These are phyloP conservation scores for Hansenula sp. DNA, from an alignment of 1,139 yeast species.

Conservation along the genomic window DNA sequence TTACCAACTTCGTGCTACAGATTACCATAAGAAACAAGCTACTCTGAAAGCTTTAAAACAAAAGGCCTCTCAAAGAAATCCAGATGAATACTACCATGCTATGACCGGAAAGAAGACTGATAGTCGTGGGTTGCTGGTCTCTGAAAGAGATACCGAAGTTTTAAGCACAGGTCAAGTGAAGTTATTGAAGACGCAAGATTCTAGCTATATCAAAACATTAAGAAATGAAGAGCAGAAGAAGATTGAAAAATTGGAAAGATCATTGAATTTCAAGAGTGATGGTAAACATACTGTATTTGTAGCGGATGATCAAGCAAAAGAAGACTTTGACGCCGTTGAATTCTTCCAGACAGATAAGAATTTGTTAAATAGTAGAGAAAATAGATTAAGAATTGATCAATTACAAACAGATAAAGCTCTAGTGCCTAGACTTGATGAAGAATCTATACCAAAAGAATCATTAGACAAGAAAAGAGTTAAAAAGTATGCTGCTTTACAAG, in stretches of 20 bases:
- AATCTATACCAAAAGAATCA: slow-evolving; percentile 34
- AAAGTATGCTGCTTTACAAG: slow-evolving; percentile 50
- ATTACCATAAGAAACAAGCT: slow-evolving; percentile 84
- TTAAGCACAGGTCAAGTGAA: slow-evolving; percentile 74
- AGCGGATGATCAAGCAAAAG: slow-evolving; percentile 53
- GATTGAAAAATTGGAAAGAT: slow-evolving; percentile 57
- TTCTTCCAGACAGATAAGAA: slow-evolving; percentile 69
- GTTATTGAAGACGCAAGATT: slow-evolving; percentile 84
- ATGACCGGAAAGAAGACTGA: slow-evolving; percentile 75
- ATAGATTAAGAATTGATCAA: slow-evolving; percentile 65
- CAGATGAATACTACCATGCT: slow-evolving; percentile 96
- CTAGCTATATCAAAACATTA: slow-evolving; percentile 76
- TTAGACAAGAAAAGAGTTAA: slow-evolving; percentile 54
- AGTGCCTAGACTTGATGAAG: slow-evolving; percentile 24
- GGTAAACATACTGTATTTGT: slow-evolving; percentile 88
- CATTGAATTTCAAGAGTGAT: slow-evolving; percentile 46
- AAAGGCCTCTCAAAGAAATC: slow-evolving; percentile 74
- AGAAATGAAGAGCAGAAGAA: slow-evolving; percentile 65
- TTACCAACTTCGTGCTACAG: slow-evolving; percentile 82
- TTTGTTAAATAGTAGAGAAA: slow-evolving; percentile 62
- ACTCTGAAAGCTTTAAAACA: slow-evolving; percentile 71
- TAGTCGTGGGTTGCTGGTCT: slow-evolving; percentile 57
- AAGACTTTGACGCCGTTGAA: slow-evolving; percentile 56
- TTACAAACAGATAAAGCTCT: slow-evolving; percentile 35
- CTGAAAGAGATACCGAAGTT: slow-evolving; percentile 63